These are phyloP conservation scores for Mycena metata DNA, from an alignment of 768 basidiomycete genomes.

Conservation along the genomic window DNA sequence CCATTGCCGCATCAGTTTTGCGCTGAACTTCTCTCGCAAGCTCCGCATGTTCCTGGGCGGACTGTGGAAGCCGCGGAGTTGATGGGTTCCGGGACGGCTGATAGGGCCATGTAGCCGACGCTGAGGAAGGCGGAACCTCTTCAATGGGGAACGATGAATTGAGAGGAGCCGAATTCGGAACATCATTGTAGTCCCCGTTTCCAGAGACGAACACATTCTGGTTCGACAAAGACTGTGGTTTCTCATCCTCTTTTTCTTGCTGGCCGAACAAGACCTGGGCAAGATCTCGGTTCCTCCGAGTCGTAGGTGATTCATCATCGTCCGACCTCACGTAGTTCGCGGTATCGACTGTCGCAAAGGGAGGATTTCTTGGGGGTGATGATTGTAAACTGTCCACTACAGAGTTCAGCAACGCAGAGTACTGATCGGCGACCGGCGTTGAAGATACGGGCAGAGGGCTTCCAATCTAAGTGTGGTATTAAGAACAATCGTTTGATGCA, in stretches of 20 bases:
- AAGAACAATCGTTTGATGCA: conserved; percentile 28
- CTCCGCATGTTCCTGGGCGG: conserved; percentile 64
- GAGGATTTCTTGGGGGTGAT: conserved; percentile 36
- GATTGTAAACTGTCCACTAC: conserved; percentile 66
- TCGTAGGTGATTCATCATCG: conserved; percentile 60
- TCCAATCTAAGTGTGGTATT: conserved; percentile 58
- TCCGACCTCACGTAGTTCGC: conserved; percentile 43
- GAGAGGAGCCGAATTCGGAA: conserved; percentile 35
- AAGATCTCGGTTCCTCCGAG: conserved; percentile 79
- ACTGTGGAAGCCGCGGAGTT: conserved; percentile 56
- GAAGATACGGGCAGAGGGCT: conserved; percentile 63
- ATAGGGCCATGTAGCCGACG: conserved; percentile 48
- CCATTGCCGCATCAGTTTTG: conserved; percentile 75
- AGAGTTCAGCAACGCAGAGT: conserved; percentile 74
- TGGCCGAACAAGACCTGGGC: conserved; percentile 81
- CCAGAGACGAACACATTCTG: conserved; percentile 34
- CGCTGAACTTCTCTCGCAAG: conserved; percentile 77
- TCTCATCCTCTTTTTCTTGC: conserved; percentile 50
- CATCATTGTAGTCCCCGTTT: conserved; percentile 10
- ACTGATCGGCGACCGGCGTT: conserved; percentile 60
- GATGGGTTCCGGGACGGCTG: conserved; percentile 58
- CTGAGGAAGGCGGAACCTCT: conserved; percentile 44
- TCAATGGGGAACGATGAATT: conserved; percentile 41
- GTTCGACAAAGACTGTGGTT: conserved; percentile 35
- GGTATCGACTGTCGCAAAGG: conserved; percentile 34